phyloP scores from a whole-genome alignment of 73 alveolate species.

The Urostyla sp. region DNA sequence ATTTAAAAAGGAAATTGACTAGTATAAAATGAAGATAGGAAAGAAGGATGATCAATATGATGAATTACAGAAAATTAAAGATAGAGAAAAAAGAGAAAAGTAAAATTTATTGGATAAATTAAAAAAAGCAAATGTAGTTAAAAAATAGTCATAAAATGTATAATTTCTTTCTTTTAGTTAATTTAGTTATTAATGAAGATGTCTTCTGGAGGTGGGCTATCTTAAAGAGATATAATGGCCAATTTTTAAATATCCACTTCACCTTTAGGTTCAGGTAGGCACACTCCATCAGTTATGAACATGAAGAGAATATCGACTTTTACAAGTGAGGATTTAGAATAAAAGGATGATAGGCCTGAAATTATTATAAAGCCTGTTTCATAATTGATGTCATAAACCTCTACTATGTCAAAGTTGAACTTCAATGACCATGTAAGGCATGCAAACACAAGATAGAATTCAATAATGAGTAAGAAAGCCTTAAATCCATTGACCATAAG shows the following conservation, averaged over 20 bases:
- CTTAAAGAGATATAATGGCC: slow-evolving; percentile 5
- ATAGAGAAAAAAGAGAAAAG: slow-evolving; percentile 6
- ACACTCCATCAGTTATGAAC: neutral
- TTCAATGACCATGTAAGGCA: neutral
- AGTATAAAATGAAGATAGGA: neutral
- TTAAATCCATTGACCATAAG: too few relatives aligned
- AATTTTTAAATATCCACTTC: neutral
- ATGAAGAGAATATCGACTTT: neutral
- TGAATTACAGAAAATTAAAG: neutral
- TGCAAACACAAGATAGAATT: neutral
- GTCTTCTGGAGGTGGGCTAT: neutral
- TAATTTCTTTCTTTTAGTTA: too few relatives aligned
- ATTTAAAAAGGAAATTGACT: slow-evolving; percentile 8
- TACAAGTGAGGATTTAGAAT: too few relatives aligned
- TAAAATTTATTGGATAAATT: slow-evolving; percentile 1
- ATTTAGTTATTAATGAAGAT: neutral
- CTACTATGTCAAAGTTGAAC: too few relatives aligned
- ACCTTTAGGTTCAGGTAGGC: neutral
- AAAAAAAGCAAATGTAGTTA: neutral
- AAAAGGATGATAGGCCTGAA: too few relatives aligned
- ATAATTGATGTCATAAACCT: too few relatives aligned
- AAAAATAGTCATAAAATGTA: neutral
- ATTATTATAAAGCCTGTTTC: too few relatives aligned
- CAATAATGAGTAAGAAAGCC: neutral
- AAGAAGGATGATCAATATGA: slow-evolving; percentile 4